Evolutionary conservation across 2,329 filamentous ascomycete species (phyloP), one percentile per base, ranked within the genome.

Genomic region (Ascochyta rabiei): DNA sequence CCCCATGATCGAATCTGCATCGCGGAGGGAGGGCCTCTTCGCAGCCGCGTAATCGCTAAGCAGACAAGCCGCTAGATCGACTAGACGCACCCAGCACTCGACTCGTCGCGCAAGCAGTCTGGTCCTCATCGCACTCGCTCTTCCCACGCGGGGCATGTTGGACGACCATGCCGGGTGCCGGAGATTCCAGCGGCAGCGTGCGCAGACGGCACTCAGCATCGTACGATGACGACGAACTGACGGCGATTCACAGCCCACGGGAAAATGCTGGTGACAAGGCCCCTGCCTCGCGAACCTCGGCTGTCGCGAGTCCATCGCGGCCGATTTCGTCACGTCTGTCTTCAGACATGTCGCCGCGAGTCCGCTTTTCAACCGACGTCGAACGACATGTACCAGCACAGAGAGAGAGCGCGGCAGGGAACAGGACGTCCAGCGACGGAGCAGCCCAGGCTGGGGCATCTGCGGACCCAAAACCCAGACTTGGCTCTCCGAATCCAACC

Each of bases 331-430:
- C 69, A 33, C 69, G 67, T 41, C 33, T 64, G 1, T 68, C 70
- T 6, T 63, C 68, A 23, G 70, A 74, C 38, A 61, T 60, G 7
- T 54, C 66, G 7, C 67, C 64, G 21, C 67, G 71, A 41, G 73
- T 76, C 8, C 71, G 73, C 44, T 76, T 76, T 57, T 76, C 73
- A 2, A 68, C 71, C 40, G 72, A 76, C 38, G 35, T 73, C 40
- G 68, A 74, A 55, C 62, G 63, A 28, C 58, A 68, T 61, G 61
- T 28, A 18, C 49, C 56, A 2, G 55, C 44, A 28, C 62, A 64
- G 19, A 51, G 48, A 35, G 28, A 63, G n/a, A 59, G 61, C 35
- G 48, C 53, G 30, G 59, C 49, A n/a, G 54, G 63, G 23, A 59
- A 48, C 35, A 50, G 55, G 16, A 59, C 46, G 3, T 47, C 59